Evolutionary conservation across 1,284 basidiomycete genomes (phyloP).

Genomic region (Ustilago bromivora): DNA sequence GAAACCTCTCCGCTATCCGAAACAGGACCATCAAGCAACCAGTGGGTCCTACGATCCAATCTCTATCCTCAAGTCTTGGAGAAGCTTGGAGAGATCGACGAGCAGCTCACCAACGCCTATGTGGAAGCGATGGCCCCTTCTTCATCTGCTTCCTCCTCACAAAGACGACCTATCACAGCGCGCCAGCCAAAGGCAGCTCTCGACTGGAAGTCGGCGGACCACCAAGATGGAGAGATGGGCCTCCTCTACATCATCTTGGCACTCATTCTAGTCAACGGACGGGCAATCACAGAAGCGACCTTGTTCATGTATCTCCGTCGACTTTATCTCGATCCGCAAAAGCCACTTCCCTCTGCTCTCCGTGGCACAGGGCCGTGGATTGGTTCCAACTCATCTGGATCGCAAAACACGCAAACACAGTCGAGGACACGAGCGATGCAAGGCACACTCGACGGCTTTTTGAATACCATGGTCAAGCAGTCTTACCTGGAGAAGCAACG

Average conservation of each 20-base stretch:
- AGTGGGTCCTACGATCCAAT: constrained; percentile 34
- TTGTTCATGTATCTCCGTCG: constrained; percentile 37
- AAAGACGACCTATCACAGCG: constrained; percentile 10
- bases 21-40: constrained; percentile 21
- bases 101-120: constrained; percentile 27
- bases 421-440: constrained; percentile 25
- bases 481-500: constrained; percentile 63
- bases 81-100: constrained; percentile 12
- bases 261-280: constrained; percentile 68
- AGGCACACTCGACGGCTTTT: constrained; percentile 54
- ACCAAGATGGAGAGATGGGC: constrained; percentile 61
- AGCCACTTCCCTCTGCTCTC: constrained; percentile 27
- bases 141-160: constrained; percentile 9
- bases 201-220: constrained; percentile 45
- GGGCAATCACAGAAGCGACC: constrained; percentile 62
- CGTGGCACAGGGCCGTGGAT: constrained; percentile 31
- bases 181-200: constrained; percentile 24
- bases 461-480: constrained; percentile 52
- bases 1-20: constrained; percentile 16
- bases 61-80: constrained; percentile 15
- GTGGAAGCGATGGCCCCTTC: constrained; percentile 4
- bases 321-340: constrained; percentile 31
- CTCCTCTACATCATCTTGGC: constrained; percentile 66
- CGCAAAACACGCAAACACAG: constrained; percentile 45
- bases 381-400: constrained; percentile 15